Conservation (phyloP, 2,329 filamentous ascomycete genomes). For the Chaetomiaceae sp. region DNA sequence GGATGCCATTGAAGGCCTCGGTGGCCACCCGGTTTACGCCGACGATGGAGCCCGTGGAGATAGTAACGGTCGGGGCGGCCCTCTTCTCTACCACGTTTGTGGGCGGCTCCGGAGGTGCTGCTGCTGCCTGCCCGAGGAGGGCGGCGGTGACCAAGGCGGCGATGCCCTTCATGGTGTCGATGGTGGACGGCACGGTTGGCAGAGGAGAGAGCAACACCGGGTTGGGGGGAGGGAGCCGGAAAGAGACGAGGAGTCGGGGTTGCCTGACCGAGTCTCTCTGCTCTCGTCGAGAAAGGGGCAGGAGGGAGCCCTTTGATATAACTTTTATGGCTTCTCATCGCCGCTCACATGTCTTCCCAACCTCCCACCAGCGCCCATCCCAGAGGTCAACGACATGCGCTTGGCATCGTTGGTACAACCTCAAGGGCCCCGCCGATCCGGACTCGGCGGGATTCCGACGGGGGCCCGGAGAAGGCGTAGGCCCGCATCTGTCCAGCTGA, state of each 20-base stretch:
- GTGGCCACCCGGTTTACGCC: conserved; percentile 45
- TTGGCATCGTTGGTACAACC: conserved; percentile 6
- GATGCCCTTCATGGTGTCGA: conserved; percentile 27
- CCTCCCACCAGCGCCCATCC: background rate
- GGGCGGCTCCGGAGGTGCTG: conserved; percentile 29
- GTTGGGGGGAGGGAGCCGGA: background rate
- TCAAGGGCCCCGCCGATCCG: conserved; percentile 2
- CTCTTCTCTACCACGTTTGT: conserved; percentile 37
- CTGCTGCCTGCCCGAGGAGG: conserved; percentile 20
- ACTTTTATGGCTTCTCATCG: background rate
- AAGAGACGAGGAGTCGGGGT: conserved; percentile 1
- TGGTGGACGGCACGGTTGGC: background rate
- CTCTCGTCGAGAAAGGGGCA: background rate
- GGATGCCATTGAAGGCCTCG: conserved; percentile 70
- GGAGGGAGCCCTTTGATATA: conserved; percentile 10
- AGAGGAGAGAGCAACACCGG: conserved; percentile 1
- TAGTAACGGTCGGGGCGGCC: conserved; percentile 49
- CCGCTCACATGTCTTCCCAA: background rate
- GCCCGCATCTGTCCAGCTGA: conserved; percentile 22
- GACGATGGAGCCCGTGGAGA: conserved; percentile 53
- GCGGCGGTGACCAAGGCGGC: conserved; percentile 20
- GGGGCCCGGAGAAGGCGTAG: too few species aligned
- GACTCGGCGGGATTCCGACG: background rate
- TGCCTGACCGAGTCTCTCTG: conserved; percentile 7
- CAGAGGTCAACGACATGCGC: background rate